These are phyloP conservation scores for Trichoderma semiorbis DNA, from an alignment of 2,329 filamentous ascomycete genomes.

Conservation along the genomic window DNA sequence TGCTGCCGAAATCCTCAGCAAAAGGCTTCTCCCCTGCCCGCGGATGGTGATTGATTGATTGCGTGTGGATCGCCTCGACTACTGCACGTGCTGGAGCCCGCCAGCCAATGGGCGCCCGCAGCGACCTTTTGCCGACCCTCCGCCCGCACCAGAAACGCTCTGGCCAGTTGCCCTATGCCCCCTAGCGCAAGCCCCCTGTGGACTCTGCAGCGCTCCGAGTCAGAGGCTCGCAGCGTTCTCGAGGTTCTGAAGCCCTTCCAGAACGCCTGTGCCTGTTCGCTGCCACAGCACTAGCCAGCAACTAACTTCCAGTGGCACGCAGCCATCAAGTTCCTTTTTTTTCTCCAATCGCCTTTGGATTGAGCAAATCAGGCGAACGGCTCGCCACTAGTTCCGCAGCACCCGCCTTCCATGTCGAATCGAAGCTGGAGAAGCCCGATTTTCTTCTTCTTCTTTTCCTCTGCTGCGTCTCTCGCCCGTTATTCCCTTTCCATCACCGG, in stretches of 20 bases:
- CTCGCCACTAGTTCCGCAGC: background rate
- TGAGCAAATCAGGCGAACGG: background rate
- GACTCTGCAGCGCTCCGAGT: background rate
- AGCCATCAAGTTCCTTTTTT: background rate
- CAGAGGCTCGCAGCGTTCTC: background rate
- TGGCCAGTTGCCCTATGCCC: slow-evolving; percentile 9
- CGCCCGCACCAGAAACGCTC: background rate
- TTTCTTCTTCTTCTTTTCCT: background rate
- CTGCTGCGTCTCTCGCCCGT: background rate
- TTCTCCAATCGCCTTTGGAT: background rate
- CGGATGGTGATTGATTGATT: background rate
- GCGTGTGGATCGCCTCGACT: background rate
- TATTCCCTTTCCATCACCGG: slow-evolving; percentile 1
- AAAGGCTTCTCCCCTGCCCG: background rate
- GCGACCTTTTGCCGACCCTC: background rate
- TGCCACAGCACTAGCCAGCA: background rate
- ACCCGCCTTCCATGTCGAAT: background rate
- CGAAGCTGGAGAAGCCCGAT: background rate
- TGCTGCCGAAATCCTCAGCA: background rate
- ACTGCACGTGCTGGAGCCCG: slow-evolving; percentile 4
- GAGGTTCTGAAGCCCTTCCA: slow-evolving; percentile 14
- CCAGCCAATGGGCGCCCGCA: background rate
- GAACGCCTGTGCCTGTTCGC: slow-evolving; percentile 7
- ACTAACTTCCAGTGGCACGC: background rate
- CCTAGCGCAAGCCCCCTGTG: slow-evolving; percentile 8